Conservation (phyloP, 345 rosid species). For the Sisymbrium irio region DNA sequence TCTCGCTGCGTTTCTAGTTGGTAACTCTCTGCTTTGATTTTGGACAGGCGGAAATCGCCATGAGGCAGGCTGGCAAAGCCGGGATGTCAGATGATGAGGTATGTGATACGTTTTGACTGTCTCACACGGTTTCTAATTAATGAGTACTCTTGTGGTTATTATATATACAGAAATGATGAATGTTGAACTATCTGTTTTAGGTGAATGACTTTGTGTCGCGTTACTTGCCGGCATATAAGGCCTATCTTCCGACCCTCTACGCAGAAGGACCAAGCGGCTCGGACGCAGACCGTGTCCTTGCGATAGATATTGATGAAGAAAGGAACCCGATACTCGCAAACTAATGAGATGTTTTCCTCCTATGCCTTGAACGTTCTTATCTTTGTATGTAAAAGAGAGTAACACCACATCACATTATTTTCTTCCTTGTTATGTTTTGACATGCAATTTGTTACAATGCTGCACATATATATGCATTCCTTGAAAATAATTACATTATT, state of each 20-base stretch:
- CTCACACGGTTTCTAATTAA: neutral
- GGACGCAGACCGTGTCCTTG: slow-evolving; percentile 53
- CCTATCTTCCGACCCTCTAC: slow-evolving; percentile 82
- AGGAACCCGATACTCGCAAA: slow-evolving; percentile 69
- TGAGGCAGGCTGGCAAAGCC: slow-evolving; percentile 81
- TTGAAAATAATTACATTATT: neutral
- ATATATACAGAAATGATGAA: neutral
- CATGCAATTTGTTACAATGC: neutral
- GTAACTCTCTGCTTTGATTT: neutral
- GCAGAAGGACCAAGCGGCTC: slow-evolving; percentile 91
- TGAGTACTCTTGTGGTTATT: neutral
- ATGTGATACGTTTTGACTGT: neutral
- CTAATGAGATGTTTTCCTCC: slow-evolving; percentile 6
- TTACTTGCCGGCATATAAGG: slow-evolving; percentile 84
- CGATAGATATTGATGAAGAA: slow-evolving; percentile 75
- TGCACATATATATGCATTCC: neutral
- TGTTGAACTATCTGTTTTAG: slow-evolving; percentile 36
- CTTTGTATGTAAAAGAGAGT: slow-evolving; percentile 13
- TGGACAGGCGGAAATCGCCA: slow-evolving; percentile 87
- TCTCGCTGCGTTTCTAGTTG: neutral
- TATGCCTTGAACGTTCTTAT: neutral
- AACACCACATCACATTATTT: neutral
- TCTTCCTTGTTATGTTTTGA: neutral
- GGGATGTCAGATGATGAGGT: slow-evolving; percentile 98
- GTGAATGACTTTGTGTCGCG: slow-evolving; percentile 92